These are phyloP conservation scores for Fusarium buharicum DNA, from an alignment of 2,329 filamentous ascomycete species.

Conservation along the genomic window DNA sequence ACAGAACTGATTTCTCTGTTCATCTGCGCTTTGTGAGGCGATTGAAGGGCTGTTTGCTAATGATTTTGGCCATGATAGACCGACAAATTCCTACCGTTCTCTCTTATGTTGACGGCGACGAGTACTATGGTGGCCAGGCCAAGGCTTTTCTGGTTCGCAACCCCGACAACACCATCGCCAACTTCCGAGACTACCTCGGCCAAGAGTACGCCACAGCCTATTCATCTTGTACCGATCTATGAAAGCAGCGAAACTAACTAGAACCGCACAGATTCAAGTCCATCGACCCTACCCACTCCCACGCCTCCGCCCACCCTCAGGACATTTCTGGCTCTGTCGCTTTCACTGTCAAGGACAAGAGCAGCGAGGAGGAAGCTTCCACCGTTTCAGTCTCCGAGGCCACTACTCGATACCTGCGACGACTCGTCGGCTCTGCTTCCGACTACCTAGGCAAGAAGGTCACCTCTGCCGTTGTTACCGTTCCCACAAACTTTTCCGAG, in stretches of 20 bases:
- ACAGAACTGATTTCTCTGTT: too few species aligned
- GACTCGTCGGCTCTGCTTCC: slow-evolving; percentile 82
- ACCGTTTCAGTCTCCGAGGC: slow-evolving; percentile 82
- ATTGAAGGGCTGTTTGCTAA: slow-evolving; percentile 14
- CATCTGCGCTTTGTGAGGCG: neutral
- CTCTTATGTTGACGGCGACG: slow-evolving; percentile 94
- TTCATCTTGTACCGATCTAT: neutral
- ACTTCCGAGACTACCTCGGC: slow-evolving; percentile 95
- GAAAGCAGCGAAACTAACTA: slow-evolving; percentile 32
- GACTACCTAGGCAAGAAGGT: slow-evolving; percentile 94
- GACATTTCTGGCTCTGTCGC: slow-evolving; percentile 76
- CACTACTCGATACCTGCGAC: slow-evolving; percentile 83
- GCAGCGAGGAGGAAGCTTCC: slow-evolving; percentile 68
- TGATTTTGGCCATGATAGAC: slow-evolving; percentile 64
- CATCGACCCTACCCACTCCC: slow-evolving; percentile 95
- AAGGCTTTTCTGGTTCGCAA: slow-evolving; percentile 95
- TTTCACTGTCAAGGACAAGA: slow-evolving; percentile 85
- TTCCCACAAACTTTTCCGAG: slow-evolving; percentile 93
- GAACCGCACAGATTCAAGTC: slow-evolving; percentile 76
- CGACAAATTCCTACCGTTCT: slow-evolving; percentile 95
- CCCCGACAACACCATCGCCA: slow-evolving; percentile 90
- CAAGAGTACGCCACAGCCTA: slow-evolving; percentile 74
- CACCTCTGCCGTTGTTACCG: slow-evolving; percentile 92
- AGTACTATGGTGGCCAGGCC: slow-evolving; percentile 95
- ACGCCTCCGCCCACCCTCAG: slow-evolving; percentile 90